phyloP scores from a whole-genome alignment of 495 filamentous ascomycete species.

The Hyaloscypha bicolor region DNA sequence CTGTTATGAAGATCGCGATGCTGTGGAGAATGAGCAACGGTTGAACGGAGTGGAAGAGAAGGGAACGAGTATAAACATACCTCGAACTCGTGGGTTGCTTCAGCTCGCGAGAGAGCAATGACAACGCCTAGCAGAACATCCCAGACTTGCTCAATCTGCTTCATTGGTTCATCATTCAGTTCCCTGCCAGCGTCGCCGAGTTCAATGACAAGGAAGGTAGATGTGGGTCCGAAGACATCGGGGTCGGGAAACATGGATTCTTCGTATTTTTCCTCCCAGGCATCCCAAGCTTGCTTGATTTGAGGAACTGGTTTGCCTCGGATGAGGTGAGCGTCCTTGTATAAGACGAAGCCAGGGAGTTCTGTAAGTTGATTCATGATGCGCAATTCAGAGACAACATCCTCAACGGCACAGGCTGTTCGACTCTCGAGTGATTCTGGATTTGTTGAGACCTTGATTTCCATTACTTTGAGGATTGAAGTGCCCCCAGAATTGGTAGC shows the following conservation, averaged over 20 bases:
- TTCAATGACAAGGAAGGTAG: conserved; percentile 81
- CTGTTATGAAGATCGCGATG: conserved; percentile 89
- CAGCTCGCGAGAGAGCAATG: conserved; percentile 75
- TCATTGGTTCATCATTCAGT: conserved; percentile 63
- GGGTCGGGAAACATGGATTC: conserved; percentile 34
- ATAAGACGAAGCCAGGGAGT: conserved; percentile 90
- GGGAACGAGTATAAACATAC: conserved; percentile 37
- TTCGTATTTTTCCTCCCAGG: conserved; percentile 17
- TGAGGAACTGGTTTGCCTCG: conserved; percentile 65
- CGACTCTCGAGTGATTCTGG: conserved; percentile 26
- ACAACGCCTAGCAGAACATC: conserved; percentile 85
- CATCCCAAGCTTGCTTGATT: conserved; percentile 61
- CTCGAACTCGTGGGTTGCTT: conserved; percentile 75
- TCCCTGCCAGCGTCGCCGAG: conserved; percentile 85
- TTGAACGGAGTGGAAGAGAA: background rate
- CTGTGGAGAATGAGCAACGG: conserved; percentile 31
- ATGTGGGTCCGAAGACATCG: conserved; percentile 60
- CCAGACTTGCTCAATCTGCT: conserved; percentile 64
- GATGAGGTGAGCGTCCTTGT: conserved; percentile 75
- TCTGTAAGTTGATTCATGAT: conserved; percentile 76
- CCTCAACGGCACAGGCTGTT: conserved; percentile 46
- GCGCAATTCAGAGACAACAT: conserved; percentile 67
- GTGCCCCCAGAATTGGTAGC: conserved; percentile 49
- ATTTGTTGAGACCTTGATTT: conserved; percentile 44
- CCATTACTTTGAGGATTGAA: conserved; percentile 57